Conservation (phyloP, 202 grass and related monocot genomes). For the Brachypodium distachyon region DNA sequence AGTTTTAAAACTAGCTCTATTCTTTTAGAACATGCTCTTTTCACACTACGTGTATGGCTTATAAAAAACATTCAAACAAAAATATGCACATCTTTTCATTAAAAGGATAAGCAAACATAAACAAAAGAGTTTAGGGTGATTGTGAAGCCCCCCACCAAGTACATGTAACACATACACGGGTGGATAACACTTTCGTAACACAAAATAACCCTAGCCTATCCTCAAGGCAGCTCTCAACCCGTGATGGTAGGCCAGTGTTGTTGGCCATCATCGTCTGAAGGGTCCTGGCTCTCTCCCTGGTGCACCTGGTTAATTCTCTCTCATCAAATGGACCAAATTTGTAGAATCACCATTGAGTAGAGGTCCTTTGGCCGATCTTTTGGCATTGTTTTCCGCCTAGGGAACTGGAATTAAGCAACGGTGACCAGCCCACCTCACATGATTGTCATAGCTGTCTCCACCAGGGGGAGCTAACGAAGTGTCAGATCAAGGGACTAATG, state of each 20-base stretch:
- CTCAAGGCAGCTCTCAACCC: not conserved
- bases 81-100: not conserved
- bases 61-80: too few relatives aligned
- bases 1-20: not conserved
- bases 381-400: not conserved
- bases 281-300: not conserved
- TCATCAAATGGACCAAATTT: not conserved
- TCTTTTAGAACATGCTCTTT: not conserved
- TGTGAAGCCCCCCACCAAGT: not conserved
- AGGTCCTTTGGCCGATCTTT: not conserved
- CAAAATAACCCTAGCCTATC: not conserved
- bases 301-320: not conserved
- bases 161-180: not conserved
- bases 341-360: not conserved
- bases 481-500: too few relatives aligned
- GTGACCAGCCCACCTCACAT: not conserved
- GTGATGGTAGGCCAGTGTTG: not conserved
- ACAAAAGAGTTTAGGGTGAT: not conserved
- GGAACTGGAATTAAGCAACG: not conserved
- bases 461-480: too few relatives aligned
- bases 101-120: not conserved
- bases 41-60: not conserved
- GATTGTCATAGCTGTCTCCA: not conserved
- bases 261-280: not conserved
- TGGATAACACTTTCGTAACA: not conserved